Base-by-base conservation (phyloP, 2,329 filamentous ascomycete genomes). In the Shiraia sp. region DNA sequence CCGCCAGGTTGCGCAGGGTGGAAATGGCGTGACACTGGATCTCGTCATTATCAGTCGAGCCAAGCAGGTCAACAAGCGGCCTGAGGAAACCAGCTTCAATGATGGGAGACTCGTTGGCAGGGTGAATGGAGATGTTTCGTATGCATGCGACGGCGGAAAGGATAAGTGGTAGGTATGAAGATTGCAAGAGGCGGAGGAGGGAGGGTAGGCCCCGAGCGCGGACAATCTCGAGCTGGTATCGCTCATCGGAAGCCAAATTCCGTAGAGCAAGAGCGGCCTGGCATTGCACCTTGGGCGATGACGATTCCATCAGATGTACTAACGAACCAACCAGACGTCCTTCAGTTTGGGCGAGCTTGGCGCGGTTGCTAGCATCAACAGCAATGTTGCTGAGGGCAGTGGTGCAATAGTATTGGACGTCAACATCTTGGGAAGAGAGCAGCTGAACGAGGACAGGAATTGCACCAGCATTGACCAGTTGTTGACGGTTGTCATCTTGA, bases 21-120 rank as follows among this genome's bases (percentile, higher is more conserved):
- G 93, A 97, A 53, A 99, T 99, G 42, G 93, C 93, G 65, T 99
- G 93, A 66, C 93, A 99, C 68, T 99, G 93, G 36, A 99, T 99
- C 68, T 99, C 93, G 70, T 99, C 93, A 65, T 96, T 96, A 59
- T 97, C 92, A 1, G 91, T 96, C 8, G 90, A 95, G 36, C 93
- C 92, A 6, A 99, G 80, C 1, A 99, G 79, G 55, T 97, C 91
- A 16, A 99, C 93, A 40, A 99, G 74, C 0, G 93, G 93, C 67
- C 90, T 91, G 46, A 99, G 73, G 71, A 99, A 99, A 44, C 92
- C 93, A 28, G 92, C 92, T 63, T 99, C 93, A 62, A 99, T 99
- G 53, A 99, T 99, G 0, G 93, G 93, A 9, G 92, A 96, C 72
- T 99, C 93, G 72, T 99, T 99, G 64, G 92, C 78, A 13, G 93